Conservation (phyloP, 495 filamentous ascomycete genomes). For the Margaritispora aquatica region DNA sequence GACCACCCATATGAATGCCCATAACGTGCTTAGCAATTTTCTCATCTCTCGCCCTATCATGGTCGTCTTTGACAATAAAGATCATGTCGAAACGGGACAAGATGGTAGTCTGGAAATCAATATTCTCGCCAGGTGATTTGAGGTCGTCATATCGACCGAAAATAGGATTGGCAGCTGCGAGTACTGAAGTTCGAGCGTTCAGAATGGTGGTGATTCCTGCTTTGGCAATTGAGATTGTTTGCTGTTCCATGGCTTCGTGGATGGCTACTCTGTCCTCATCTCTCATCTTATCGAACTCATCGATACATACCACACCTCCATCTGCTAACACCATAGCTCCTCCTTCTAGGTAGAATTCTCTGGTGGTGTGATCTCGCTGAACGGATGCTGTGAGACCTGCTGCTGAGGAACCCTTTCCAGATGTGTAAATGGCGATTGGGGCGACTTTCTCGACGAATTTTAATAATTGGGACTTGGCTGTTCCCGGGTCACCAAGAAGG, state of each 20-base stretch:
- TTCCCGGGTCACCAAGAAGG: slow-evolving; percentile 95
- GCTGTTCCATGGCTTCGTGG: slow-evolving; percentile 99
- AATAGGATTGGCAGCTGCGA: slow-evolving; percentile 95
- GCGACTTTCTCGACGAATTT: slow-evolving; percentile 98
- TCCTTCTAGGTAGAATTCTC: slow-evolving; percentile 97
- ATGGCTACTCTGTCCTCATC: slow-evolving; percentile 98
- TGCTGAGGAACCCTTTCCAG: slow-evolving; percentile 96
- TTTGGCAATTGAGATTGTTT: slow-evolving; percentile 99
- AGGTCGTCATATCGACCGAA: slow-evolving; percentile 98
- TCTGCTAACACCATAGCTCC: slow-evolving; percentile 99
- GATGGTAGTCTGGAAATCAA: slow-evolving; percentile 99
- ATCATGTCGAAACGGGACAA: slow-evolving; percentile 99
- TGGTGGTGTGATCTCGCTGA: slow-evolving; percentile 82
- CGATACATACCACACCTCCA: slow-evolving; percentile 97
- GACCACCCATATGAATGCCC: slow-evolving; percentile 92
- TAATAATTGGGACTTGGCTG: slow-evolving; percentile 93
- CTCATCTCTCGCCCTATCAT: slow-evolving; percentile 85
- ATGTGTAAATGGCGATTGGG: slow-evolving; percentile 98
- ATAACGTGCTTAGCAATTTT: slow-evolving; percentile 95
- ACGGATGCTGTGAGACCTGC: slow-evolving; percentile 98
- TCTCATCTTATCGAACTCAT: slow-evolving; percentile 99
- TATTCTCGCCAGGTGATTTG: slow-evolving; percentile 97
- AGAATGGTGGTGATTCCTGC: slow-evolving; percentile 98
- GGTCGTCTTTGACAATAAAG: slow-evolving; percentile 96
- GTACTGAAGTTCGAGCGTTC: slow-evolving; percentile 89